Evolutionary conservation across 2,329 filamentous ascomycete genomes (phyloP).

Genomic region (Beauveria sp.): DNA sequence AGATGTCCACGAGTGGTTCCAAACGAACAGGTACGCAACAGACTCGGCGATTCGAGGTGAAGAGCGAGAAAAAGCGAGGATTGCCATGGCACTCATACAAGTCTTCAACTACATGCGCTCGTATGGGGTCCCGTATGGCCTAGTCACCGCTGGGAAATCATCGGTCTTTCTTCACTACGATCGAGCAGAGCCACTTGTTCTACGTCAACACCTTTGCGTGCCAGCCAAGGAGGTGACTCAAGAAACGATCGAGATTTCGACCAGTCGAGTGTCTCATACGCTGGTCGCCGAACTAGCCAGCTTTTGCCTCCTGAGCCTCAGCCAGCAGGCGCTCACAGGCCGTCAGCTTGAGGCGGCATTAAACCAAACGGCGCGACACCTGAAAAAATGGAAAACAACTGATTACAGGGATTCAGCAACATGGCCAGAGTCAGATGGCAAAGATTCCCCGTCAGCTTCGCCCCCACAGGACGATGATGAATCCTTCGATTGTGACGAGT

Average conservation of each 20-base stretch:
- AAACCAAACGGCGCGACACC: not conserved
- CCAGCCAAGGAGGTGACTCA: not conserved
- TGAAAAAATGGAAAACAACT: not conserved
- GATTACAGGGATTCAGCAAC: not conserved
- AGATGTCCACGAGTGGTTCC: not conserved
- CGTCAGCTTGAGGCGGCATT: not conserved
- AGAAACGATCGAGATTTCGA: not conserved
- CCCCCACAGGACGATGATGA: not conserved
- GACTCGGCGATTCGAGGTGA: not conserved
- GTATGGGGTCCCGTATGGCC: not conserved
- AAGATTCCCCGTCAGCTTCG: not conserved
- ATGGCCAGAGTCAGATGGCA: not conserved
- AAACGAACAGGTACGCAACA: not conserved
- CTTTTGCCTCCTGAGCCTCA: not conserved
- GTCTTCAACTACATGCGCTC: not conserved
- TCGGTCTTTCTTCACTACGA: not conserved
- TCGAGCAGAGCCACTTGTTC: not conserved
- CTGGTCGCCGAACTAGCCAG: not conserved
- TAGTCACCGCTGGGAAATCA: not conserved
- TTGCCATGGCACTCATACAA: not conserved
- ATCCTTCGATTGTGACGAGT: not conserved
- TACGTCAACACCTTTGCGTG: not conserved
- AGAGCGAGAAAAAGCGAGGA: not conserved
- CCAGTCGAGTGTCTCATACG: not conserved
- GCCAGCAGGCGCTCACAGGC: not conserved